A percentile compares a stretch with the other conserved stretches of the same genome.
Conservation (phyloP, 495 filamentous ascomycete species). For the Talaromyces trachyspermus region DNA sequence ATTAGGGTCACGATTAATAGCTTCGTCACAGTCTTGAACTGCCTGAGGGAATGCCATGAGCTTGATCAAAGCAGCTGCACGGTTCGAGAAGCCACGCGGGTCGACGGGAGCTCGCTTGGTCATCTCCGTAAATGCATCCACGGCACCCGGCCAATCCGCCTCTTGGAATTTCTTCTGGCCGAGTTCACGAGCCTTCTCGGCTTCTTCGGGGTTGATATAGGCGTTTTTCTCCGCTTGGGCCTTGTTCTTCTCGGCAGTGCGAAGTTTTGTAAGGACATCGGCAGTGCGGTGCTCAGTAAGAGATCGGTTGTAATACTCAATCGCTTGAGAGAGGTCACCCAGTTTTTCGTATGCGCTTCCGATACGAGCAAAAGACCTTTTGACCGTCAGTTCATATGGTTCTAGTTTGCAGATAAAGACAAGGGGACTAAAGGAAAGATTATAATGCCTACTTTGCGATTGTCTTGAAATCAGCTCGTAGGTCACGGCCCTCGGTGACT, state of each 20-base stretch:
- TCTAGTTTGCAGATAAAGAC: no score
- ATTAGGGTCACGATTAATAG: constrained; percentile 81
- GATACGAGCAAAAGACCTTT: constrained; percentile 76
- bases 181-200: constrained; percentile 90
- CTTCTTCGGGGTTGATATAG: constrained; percentile 85
- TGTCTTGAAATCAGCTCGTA: constrained; percentile 91
- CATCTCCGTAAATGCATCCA: constrained; percentile 96
- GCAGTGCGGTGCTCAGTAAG: constrained; percentile 96
- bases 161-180: constrained; percentile 96
- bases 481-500: constrained; percentile 75
- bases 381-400: constrained; percentile 17
- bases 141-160: constrained; percentile 89
- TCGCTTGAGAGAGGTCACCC: constrained; percentile 70
- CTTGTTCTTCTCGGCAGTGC: constrained; percentile 86
- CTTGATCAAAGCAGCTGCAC: constrained; percentile 94
- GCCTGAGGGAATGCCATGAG: constrained; percentile 90
- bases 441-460: constrained; percentile 68
- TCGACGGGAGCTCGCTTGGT: constrained; percentile 90
- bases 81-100: constrained; percentile 92
- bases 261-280: constrained; percentile 86
- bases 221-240: constrained; percentile 65
- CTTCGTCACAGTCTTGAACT: constrained; percentile 85
- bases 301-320: constrained; percentile 86
- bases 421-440: background rate
- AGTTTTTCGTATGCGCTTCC: constrained; percentile 85